Evolutionary conservation across 1,139 yeast species (phyloP), one percentile per base, ranked within the genome.

Genomic region (Diutina catenulata): DNA sequence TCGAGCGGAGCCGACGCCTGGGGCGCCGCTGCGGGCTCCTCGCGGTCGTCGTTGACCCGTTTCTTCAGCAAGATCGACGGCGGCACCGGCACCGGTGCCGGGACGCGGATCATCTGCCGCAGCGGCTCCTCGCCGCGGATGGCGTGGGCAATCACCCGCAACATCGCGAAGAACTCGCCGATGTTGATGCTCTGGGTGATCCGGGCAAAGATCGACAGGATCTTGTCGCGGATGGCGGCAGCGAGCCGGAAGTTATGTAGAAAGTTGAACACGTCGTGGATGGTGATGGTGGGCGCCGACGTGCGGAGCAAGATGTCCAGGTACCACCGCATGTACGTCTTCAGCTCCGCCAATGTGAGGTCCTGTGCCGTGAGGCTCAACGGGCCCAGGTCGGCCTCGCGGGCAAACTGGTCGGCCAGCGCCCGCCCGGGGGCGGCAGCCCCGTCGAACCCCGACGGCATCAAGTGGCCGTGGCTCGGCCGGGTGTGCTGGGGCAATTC

Each of bases 291-390:
- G 45, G 78, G 64, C 29, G 71, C 61, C 45, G 70, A 71, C 11
- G 70, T 64, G 37, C 83, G 65, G 11, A 78, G 68, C 35, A 76
- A 64, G 13, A 81, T 76, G 49, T 77, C 80, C 48, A 77, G 75
- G 51, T 80, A 81, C 93, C 93, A 81, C 47, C 91, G 59, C 53
- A 80, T 64, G 53, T 81, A 81, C 0, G 91, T 80, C 48, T 76
- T 75, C 3, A 76, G 70, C 49, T 81, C 93, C 43, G 74, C 76
- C 13, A 64, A 60, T 0, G 84, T 68, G 33, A 81, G 60, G 38
- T 80, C 82, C 38, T 70, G 73, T 1, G 76, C 70, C 1, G 78
- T 67, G 19, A 81, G 57, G 2, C 86, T 74, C 36, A 80, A 57
- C 0, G 88, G 86, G 3, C 76, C 68, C 23, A 60, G 45, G 2